Base-by-base conservation (phyloP, 2,329 filamentous ascomycete species). In the Phialophora macrospora region DNA sequence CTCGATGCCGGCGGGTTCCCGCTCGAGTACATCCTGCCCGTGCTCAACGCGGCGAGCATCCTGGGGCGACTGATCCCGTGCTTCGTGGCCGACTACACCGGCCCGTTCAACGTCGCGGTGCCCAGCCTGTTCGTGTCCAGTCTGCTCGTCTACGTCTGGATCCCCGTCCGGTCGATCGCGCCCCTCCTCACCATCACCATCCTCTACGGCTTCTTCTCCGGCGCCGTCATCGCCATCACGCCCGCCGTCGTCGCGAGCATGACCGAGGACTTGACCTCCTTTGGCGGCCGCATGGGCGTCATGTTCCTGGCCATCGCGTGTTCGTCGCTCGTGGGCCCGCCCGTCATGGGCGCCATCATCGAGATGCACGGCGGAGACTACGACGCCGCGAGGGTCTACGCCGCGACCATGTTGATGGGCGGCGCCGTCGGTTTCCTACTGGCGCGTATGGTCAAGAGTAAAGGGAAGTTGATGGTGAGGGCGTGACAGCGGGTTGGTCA, bases 131-230 rank as follows among this genome's bases (percentile, higher is more conserved):
- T 49, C 22, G 22, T 81, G 28, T 78, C 81, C 12, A 73, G 74
- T 3, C 78, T 85, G 41, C 71, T 85, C 1, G 79, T 81, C 20
- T 76, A 87, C 0, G 83, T 89, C 0, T 84, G 86, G 86, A 76
- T 87, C 4, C 81, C 82, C 2, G 81, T 79, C 8, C 78, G 77
- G 2, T 79, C 79, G 32, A 83, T 86, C 8, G 82, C 82, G 0
- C 82, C 85, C 0, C 84, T 88, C 62, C 83, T 91, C 60, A 80
- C 86, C 30, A 92, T 90, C 74, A 82, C 84, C 20, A 80, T 83
- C 20, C 76, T 90, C 8, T 92, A 89, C 70, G 90, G 89, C n/a
- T 90, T 92, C 74, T 83, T 83, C 22, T 88, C 86, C 0, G 90
- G 89, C 11, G 85, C 85, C 7, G 41, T 59, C 26, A 49, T 59